Conservation (phyloP, 2,329 filamentous ascomycete species). For the Sporothrix humicola region DNA sequence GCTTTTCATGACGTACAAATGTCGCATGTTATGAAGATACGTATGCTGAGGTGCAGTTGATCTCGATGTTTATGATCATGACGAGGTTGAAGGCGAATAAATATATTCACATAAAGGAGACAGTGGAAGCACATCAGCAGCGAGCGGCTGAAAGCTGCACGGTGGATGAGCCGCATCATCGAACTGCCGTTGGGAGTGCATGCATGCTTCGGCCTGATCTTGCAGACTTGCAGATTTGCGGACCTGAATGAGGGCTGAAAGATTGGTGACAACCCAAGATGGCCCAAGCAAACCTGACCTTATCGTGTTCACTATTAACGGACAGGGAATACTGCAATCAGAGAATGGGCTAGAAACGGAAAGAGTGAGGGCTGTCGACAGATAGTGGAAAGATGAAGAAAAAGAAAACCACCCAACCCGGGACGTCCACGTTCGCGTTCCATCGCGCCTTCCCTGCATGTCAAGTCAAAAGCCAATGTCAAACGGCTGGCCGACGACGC, state of each 20-base stretch:
- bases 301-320: no score
- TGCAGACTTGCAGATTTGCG: not conserved
- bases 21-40: not conserved
- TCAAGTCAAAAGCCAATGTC: slow-evolving; percentile 14
- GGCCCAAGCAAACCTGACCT: not conserved
- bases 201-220: slow-evolving; percentile 12
- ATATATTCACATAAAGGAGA: not conserved
- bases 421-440: slow-evolving; percentile 35
- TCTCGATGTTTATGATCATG: not conserved
- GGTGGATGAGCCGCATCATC: not conserved
- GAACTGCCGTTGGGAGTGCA: not conserved
- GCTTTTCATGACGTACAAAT: not conserved
- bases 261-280: not conserved
- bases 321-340: not conserved
- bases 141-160: not conserved
- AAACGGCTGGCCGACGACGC: slow-evolving; percentile 9
- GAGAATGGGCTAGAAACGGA: not conserved
- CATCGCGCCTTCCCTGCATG: slow-evolving; percentile 39
- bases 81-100: not conserved
- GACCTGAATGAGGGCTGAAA: not conserved
- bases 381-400: not conserved
- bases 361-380: not conserved
- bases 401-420: slow-evolving; percentile 19
- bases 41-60: not conserved
- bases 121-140: not conserved